Conservation (phyloP, 2,329 filamentous ascomycete species). For the Xylariaceae sp. region DNA sequence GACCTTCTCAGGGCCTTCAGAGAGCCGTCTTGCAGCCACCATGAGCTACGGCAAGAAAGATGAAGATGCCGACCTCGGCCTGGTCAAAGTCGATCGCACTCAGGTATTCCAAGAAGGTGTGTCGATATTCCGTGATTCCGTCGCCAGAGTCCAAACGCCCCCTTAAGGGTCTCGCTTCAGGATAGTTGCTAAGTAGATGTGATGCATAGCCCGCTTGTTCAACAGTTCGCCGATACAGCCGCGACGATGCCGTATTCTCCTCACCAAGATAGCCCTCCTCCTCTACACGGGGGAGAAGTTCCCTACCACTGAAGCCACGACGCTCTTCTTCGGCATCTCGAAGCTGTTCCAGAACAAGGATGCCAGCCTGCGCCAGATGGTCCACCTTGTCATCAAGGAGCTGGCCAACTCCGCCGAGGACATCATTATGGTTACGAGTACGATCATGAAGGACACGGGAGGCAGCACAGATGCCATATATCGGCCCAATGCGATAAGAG, state of each 20-base stretch:
- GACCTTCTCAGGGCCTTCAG: conserved; percentile 23
- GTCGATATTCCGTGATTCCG: conserved; percentile 24
- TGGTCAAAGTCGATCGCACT: conserved; percentile 96
- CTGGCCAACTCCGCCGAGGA: conserved; percentile 91
- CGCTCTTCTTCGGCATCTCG: conserved; percentile 97
- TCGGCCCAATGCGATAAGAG: conserved; percentile 91
- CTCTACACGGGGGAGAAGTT: conserved; percentile 97
- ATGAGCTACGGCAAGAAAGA: conserved; percentile 99
- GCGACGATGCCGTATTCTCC: conserved; percentile 91
- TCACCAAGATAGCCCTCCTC: conserved; percentile 95
- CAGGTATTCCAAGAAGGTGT: conserved; percentile 98
- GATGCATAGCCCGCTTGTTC: conserved; percentile 75
- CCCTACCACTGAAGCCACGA: conserved; percentile 93
- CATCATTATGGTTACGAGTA: conserved; percentile 99
- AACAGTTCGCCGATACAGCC: conserved; percentile 96
- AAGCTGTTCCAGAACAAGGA: conserved; percentile 99
- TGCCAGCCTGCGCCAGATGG: conserved; percentile 96
- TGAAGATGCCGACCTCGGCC: conserved; percentile 87
- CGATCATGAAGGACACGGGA: conserved; percentile 99
- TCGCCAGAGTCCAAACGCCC: not conserved
- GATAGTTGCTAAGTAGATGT: conserved; percentile 7
- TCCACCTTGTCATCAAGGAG: conserved; percentile 97
- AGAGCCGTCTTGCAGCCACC: conserved; percentile 38
- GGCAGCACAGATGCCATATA: conserved; percentile 91
- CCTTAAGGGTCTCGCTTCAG: not conserved